Evolutionary conservation across 345 rosid genomes (phyloP), one percentile per base, ranked within the genome.

Genomic region (Iberis pinnata): DNA sequence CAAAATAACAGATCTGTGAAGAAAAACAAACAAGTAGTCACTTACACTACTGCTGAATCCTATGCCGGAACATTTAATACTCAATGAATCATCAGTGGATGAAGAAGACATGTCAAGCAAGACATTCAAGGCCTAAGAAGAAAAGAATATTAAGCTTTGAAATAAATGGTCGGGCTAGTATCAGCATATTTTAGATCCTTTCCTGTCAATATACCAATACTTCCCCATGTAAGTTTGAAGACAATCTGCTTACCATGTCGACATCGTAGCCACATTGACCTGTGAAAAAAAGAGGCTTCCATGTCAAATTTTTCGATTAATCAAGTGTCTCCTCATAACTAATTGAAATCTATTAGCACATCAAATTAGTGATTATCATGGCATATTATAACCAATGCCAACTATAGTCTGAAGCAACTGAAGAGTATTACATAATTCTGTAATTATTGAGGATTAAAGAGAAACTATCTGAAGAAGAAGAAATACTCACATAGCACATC

Each of bases 221-320:
- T 32, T 17, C 49, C 43, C 53, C 62, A 53, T 13, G 29, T 53
- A 59, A 29, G 43, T 39, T 17, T 44, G 37, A 45, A 52, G 61
- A 44, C 38, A 53, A 29, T 59, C 56, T 29, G 39, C 67, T 67
- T 78, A 90, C 98, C 98, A 75, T 82, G 37, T 77, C 83, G 46
- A 82, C 73, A 69, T 82, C 62, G 64, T 84, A 76, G 6, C 88
- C 81, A 55, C 87, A 90, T 61, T 82, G 86, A 73, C 92, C 98
- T 90, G 79, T 70, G 76, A 76, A 71, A 9, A 3, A 25, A 22
- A 51, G 41, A 61, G 43, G 9, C 38, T 19, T 51, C 17, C 40
- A 53, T 39, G 35, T 60, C 52, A 53, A 43, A n/a, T 18, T 29
- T 2, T 0, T 43, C 5, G 15, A 56, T 29, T 29, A 46, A 46